Conservation (phyloP, 1,139 yeast genomes). For the Debaryomycetaceae sp. region DNA sequence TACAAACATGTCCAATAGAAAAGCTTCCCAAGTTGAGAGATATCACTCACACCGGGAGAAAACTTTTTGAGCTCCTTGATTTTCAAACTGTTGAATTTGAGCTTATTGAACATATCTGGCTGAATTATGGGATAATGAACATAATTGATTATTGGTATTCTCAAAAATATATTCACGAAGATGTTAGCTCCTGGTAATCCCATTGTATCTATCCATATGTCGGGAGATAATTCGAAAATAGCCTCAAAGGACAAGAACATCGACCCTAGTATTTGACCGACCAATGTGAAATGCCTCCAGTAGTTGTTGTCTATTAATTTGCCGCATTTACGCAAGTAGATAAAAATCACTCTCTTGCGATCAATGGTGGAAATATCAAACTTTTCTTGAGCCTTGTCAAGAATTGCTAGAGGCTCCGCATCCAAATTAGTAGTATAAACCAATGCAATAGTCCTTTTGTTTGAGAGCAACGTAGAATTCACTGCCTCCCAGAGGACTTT, state of each 20-base stretch:
- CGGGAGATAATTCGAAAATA: conserved; percentile 67
- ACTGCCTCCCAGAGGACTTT: conserved; percentile 95
- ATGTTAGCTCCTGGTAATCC: conserved; percentile 84
- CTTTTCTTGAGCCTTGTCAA: conserved; percentile 55
- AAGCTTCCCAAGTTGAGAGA: conserved; percentile 41
- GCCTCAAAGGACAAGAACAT: conserved; percentile 69
- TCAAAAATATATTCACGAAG: conserved; percentile 48
- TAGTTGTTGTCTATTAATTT: conserved; percentile 63
- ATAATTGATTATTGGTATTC: conserved; percentile 78
- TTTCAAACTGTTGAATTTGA: conserved; percentile 33
- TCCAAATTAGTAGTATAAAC: conserved; percentile 73
- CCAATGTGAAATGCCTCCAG: conserved; percentile 78
- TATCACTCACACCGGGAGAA: conserved; percentile 14
- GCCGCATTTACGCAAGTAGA: conserved; percentile 59
- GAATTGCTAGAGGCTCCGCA: conserved; percentile 49
- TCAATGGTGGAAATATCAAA: conserved; percentile 59
- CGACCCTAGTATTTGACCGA: conserved; percentile 88
- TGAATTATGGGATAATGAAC: conserved; percentile 94
- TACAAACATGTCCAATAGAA: conserved; percentile 69
- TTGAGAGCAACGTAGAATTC: conserved; percentile 56
- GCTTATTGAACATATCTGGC: conserved; percentile 71
- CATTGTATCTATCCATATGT: conserved; percentile 91
- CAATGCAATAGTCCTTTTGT: conserved; percentile 55
- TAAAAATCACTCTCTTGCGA: conserved; percentile 58
- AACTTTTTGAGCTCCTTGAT: conserved; percentile 13